phyloP scores from a whole-genome alignment of 2,329 filamentous ascomycete genomes.

The Verticillium alfalfae region DNA sequence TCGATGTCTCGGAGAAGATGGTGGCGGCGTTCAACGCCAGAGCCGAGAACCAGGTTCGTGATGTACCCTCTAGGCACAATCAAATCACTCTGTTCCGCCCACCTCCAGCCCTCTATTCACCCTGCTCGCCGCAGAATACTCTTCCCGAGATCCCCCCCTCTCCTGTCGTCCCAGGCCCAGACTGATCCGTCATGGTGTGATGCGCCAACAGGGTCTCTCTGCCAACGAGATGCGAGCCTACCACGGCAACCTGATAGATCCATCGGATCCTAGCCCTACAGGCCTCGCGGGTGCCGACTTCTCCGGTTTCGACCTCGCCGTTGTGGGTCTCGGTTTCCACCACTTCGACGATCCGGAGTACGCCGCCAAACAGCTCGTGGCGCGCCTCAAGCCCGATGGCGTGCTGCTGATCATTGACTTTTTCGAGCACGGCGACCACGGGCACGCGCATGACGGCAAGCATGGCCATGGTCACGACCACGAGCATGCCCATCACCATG shows the following conservation, averaged over 20 bases:
- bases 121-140: not conserved
- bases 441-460: slow-evolving; percentile 13
- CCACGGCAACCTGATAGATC: slow-evolving; percentile 51
- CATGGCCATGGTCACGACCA: slow-evolving; percentile 7
- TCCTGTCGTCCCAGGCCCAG: not conserved
- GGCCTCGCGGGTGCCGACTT: slow-evolving; percentile 57
- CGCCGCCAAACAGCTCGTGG: slow-evolving; percentile 51
- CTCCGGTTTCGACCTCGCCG: slow-evolving; percentile 63
- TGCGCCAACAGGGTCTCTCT: slow-evolving; percentile 35
- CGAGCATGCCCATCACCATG: not conserved
- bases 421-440: slow-evolving; percentile 38
- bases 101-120: not conserved
- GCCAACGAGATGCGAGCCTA: slow-evolving; percentile 49
- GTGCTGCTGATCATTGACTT: slow-evolving; percentile 66
- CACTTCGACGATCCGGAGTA: slow-evolving; percentile 62
- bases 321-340: slow-evolving; percentile 59
- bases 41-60: slow-evolving; percentile 45
- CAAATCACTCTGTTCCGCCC: not conserved
- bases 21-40: slow-evolving; percentile 59
- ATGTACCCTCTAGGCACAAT: not conserved
- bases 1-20: slow-evolving; percentile 70
- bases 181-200: no score
- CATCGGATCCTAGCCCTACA: slow-evolving; percentile 39
- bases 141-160: not conserved
- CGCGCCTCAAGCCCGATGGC: slow-evolving; percentile 60